Percentiles rank a stretch among this genome's conserved stretches.
Evolutionary conservation across 257 asterid genomes (phyloP).

Genomic region (Fraxinus excelsior): DNA sequence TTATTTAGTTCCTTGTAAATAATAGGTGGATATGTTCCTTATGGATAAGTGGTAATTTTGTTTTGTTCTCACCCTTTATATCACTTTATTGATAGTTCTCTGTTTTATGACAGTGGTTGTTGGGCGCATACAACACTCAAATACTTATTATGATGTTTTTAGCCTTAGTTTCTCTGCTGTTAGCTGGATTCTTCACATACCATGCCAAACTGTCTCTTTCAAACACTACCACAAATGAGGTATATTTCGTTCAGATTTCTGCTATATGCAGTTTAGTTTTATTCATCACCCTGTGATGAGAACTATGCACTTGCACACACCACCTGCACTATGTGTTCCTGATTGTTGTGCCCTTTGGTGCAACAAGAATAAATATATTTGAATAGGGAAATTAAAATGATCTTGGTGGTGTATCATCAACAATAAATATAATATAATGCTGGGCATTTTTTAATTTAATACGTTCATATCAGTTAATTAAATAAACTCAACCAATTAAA

Average conservation of each 20-base stretch:
- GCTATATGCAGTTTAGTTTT: not conserved
- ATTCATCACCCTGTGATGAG: slow-evolving; percentile 13
- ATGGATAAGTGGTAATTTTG: not conserved
- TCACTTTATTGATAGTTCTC: slow-evolving; percentile 26
- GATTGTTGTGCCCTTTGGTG: slow-evolving; percentile 13
- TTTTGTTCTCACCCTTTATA: slow-evolving; percentile 19
- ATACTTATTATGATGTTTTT: slow-evolving; percentile 83
- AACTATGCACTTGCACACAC: not conserved
- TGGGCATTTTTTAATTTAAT: not conserved
- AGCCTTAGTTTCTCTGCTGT: slow-evolving; percentile 71
- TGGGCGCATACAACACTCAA: slow-evolving; percentile 80
- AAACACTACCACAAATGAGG: slow-evolving; percentile 98
- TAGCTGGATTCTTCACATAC: slow-evolving; percentile 85
- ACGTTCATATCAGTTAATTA: not conserved
- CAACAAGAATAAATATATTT: not conserved
- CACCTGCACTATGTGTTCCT: not conserved
- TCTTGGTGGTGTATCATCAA: not conserved
- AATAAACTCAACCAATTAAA: not conserved
- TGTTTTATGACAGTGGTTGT: slow-evolving; percentile 79
- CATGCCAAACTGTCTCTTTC: slow-evolving; percentile 88
- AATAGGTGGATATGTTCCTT: slow-evolving; percentile 6
- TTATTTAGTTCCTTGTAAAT: slow-evolving; percentile 4
- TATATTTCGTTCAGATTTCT: slow-evolving; percentile 27
- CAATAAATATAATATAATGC: not conserved
- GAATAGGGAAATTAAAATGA: not conserved